A percentile compares a stretch with the other conserved stretches of the same genome.
Conservation (phyloP, 495 filamentous ascomycete genomes). For the Saxophila tyrrhenica region DNA sequence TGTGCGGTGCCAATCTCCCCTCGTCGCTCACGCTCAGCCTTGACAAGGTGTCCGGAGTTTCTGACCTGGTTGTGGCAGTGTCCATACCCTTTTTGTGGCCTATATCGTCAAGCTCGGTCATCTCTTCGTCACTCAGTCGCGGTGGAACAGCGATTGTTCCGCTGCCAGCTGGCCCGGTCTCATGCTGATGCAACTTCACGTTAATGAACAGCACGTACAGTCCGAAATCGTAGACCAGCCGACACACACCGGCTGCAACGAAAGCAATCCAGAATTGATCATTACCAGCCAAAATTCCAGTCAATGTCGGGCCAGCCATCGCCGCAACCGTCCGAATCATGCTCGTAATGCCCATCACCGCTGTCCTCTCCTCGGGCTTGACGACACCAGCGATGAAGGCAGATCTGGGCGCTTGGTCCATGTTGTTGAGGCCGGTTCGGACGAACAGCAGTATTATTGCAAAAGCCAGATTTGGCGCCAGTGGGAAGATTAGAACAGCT, state of each 20-base stretch:
- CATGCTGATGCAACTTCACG: constrained; percentile 17
- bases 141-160: background rate
- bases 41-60: background rate
- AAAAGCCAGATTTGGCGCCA: constrained; percentile 47
- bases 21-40: background rate
- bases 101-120: constrained; percentile 6
- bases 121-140: constrained; percentile 5
- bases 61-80: background rate
- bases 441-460: constrained; percentile 50
- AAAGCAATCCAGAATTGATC: constrained; percentile 61
- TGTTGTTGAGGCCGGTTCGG: constrained; percentile 56
- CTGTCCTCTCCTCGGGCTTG: constrained; percentile 62
- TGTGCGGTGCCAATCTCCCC: background rate
- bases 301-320: constrained; percentile 51
- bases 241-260: constrained; percentile 55
- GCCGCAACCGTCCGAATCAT: constrained; percentile 27
- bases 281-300: constrained; percentile 54
- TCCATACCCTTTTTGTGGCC: background rate
- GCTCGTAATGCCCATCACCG: constrained; percentile 35
- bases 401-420: constrained; percentile 72
- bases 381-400: constrained; percentile 69
- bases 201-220: constrained; percentile 54
- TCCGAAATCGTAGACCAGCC: constrained; percentile 61
- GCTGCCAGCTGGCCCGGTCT: background rate
- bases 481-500: constrained; percentile 57